These are phyloP conservation scores for Axilococcus clingmanii DNA, from an alignment of 139 green algal species.

Conservation along the genomic window DNA sequence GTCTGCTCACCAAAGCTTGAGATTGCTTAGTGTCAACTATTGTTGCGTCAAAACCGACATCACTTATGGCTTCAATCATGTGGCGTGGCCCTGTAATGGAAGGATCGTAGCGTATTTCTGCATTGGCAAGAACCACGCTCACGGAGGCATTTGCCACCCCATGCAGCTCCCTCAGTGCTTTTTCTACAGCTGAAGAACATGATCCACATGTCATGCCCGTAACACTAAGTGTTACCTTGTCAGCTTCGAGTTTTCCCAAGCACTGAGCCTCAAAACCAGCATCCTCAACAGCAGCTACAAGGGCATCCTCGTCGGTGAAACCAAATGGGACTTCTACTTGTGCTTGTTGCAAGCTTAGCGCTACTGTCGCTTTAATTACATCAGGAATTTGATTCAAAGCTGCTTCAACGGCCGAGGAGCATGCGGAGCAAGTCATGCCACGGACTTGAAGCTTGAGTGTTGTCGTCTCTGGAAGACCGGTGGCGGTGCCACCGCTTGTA, in stretches of 20 bases:
- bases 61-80: slow-evolving; percentile 56
- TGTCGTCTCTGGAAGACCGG: not conserved
- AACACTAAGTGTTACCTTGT: slow-evolving; percentile 27
- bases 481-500: not conserved
- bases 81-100: slow-evolving; percentile 49
- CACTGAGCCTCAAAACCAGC: slow-evolving; percentile 48
- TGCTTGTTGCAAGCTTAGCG: slow-evolving; percentile 29
- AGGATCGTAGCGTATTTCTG: slow-evolving; percentile 56
- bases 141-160: slow-evolving; percentile 16
- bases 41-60: slow-evolving; percentile 40
- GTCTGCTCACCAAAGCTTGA: slow-evolving; percentile 1
- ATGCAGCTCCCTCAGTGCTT: slow-evolving; percentile 7
- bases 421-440: slow-evolving; percentile 72
- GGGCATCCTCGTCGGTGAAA: slow-evolving; percentile 4
- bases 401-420: slow-evolving; percentile 45
- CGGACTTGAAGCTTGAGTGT: slow-evolving; percentile 29
- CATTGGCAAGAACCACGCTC: slow-evolving; percentile 42
- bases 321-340: slow-evolving; percentile 15
- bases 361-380: slow-evolving; percentile 35
- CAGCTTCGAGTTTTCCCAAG: slow-evolving; percentile 1
- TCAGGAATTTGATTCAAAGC: slow-evolving; percentile 29
- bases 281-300: slow-evolving; percentile 52
- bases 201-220: slow-evolving; percentile 26
- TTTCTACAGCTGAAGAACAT: slow-evolving; percentile 21
- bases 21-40: not conserved